These are phyloP conservation scores for Porcisia deanei DNA, from an alignment of 208 protist species.

Conservation along the genomic window DNA sequence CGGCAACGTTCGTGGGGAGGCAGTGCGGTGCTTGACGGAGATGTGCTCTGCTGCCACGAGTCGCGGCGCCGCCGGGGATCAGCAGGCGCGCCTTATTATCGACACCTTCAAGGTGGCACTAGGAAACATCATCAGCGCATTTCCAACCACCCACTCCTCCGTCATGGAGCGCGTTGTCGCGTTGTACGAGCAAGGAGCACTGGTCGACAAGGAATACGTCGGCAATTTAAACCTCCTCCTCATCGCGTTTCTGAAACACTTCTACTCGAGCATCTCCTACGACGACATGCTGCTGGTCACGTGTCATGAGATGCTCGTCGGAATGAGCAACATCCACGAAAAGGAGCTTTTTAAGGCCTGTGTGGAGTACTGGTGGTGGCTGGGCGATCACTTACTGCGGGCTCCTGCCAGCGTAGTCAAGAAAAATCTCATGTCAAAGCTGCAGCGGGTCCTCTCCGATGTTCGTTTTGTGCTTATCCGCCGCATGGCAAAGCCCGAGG, in stretches of 20 bases:
- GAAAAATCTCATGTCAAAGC: conserved; percentile 62
- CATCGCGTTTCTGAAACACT: conserved; percentile 92
- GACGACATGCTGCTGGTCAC: conserved; percentile 74
- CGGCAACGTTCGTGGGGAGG: conserved; percentile 41
- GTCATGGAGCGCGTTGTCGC: conserved; percentile 57
- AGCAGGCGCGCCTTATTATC: conserved; percentile 60
- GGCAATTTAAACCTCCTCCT: conserved; percentile 92
- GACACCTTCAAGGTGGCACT: conserved; percentile 70
- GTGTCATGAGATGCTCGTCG: conserved; percentile 92
- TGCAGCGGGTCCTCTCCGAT: conserved; percentile 77
- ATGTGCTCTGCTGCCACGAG: conserved; percentile 51
- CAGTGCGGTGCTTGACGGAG: conserved; percentile 74
- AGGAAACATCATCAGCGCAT: conserved; percentile 56
- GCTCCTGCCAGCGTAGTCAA: conserved; percentile 48
- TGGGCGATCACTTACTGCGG: conserved; percentile 72
- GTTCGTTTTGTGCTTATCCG: conserved; percentile 96
- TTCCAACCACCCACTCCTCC: conserved; percentile 76
- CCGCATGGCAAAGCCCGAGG: conserved; percentile 99
- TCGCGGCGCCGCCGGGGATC: conserved; percentile 49
- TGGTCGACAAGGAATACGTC: conserved; percentile 91
- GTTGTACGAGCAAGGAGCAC: conserved; percentile 60
- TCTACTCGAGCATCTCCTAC: conserved; percentile 90
- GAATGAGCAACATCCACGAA: conserved; percentile 96
- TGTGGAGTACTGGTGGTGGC: conserved; percentile 98
- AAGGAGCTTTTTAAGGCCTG: conserved; percentile 99